phyloP scores from a whole-genome alignment of 805 yeast genomes.

The Sugiyamaella smithiae region DNA sequence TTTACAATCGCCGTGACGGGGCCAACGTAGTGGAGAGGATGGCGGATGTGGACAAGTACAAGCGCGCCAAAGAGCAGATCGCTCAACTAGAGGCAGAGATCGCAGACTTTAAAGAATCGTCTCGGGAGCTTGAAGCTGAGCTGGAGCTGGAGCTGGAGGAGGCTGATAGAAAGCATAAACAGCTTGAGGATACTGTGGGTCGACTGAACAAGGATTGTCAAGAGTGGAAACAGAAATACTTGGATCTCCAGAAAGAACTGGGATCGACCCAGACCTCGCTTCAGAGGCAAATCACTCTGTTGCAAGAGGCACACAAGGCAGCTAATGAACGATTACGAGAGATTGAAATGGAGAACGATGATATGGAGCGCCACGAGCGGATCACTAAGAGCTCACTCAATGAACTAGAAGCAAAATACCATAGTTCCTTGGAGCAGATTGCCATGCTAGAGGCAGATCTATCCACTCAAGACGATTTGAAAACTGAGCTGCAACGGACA shows the following conservation, averaged over 20 bases:
- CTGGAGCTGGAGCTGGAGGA: slow-evolving; percentile 44
- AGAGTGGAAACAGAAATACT: slow-evolving; percentile 30
- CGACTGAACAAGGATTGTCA: slow-evolving; percentile 28
- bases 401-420: slow-evolving; percentile 38
- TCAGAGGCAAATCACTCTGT: slow-evolving; percentile 28
- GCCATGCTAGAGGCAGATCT: slow-evolving; percentile 42
- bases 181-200: slow-evolving; percentile 25
- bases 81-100: slow-evolving; percentile 42
- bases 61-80: slow-evolving; percentile 32
- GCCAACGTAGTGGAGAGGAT: too few relatives aligned
- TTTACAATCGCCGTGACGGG: too few relatives aligned
- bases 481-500: slow-evolving; percentile 32
- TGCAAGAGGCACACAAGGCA: slow-evolving; percentile 33
- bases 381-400: slow-evolving; percentile 34
- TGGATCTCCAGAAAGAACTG: slow-evolving; percentile 31
- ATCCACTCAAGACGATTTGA: slow-evolving; percentile 31
- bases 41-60: slow-evolving; percentile 8
- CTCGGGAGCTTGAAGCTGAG: slow-evolving; percentile 45
- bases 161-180: slow-evolving; percentile 30
- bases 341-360: slow-evolving; percentile 44
- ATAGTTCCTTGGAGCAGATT: slow-evolving; percentile 37
- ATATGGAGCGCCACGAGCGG: slow-evolving; percentile 43
- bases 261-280: slow-evolving; percentile 25
- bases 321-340: slow-evolving; percentile 38
- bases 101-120: slow-evolving; percentile 43